phyloP scores from a whole-genome alignment of 2,329 filamentous ascomycete species.

The Verticillium longisporum region DNA sequence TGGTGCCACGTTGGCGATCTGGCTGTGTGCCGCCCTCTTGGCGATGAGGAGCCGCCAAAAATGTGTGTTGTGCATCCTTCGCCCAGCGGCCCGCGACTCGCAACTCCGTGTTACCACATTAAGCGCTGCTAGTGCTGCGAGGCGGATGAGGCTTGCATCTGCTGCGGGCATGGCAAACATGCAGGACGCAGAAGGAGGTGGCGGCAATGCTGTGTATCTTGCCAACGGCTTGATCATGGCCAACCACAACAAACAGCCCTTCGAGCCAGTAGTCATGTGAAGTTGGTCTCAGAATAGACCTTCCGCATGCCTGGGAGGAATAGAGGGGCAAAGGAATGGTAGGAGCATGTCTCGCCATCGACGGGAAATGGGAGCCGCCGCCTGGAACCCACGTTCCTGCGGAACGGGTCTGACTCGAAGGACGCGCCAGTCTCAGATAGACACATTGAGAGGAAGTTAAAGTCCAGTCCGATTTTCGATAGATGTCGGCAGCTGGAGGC shows the following conservation, averaged over 20 bases:
- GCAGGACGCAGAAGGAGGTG: not conserved
- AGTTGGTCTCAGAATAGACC: not conserved
- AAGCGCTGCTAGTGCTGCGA: not conserved
- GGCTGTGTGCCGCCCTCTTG: not conserved
- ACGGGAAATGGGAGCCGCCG: not conserved
- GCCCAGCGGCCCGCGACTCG: not conserved
- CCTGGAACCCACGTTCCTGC: not conserved
- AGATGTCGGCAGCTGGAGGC: not conserved
- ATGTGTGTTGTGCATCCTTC: not conserved
- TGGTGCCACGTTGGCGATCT: not conserved
- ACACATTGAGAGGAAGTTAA: too few species aligned
- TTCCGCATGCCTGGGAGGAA: not conserved
- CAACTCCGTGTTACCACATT: not conserved
- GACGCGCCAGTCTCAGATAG: not conserved
- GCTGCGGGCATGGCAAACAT: not conserved
- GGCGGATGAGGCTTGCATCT: not conserved
- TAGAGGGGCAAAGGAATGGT: not conserved
- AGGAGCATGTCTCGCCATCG: not conserved
- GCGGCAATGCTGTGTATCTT: not conserved
- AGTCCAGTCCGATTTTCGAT: not conserved
- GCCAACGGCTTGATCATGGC: not conserved
- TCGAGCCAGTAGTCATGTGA: not conserved
- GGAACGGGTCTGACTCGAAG: not conserved
- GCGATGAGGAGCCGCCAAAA: not conserved
- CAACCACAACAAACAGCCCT: not conserved